Evolutionary conservation across 2,329 filamentous ascomycete species (phyloP).

Genomic region (Trichophyton simii): DNA sequence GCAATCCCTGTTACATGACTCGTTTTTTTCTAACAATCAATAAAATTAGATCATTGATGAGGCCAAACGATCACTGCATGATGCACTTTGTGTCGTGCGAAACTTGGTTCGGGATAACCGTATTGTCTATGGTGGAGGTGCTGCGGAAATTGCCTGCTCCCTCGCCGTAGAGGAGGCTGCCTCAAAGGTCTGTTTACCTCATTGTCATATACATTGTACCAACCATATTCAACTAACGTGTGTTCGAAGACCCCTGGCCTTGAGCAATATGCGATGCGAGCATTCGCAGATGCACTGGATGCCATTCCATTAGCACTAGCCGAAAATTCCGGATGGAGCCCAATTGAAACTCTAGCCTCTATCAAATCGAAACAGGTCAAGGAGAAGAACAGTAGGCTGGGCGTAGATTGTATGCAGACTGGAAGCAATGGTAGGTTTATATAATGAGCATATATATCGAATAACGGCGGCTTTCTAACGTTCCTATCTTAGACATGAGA

Average conservation of each 20-base stretch:
- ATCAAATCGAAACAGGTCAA: conserved; percentile 96
- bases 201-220: background rate
- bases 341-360: conserved; percentile 86
- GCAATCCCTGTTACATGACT: background rate
- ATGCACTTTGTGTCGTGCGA: conserved; percentile 92
- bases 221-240: background rate
- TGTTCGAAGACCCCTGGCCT: conserved; percentile 67
- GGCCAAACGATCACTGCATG: conserved; percentile 92
- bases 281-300: conserved; percentile 90
- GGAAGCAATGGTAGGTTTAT: conserved; percentile 62
- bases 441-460: background rate
- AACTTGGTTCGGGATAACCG: conserved; percentile 94
- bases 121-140: conserved; percentile 92
- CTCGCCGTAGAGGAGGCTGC: conserved; percentile 91
- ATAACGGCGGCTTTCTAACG: background rate
- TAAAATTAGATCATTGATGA: conserved; percentile 79
- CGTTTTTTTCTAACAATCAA: too few relatives aligned
- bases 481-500: conserved; percentile 60
- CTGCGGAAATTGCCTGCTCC: conserved; percentile 93
- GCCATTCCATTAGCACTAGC: conserved; percentile 88
- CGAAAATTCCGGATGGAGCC: conserved; percentile 91
- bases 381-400: conserved; percentile 63
- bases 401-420: conserved; percentile 94
- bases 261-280: conserved; percentile 97
- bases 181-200: conserved; percentile 47